Conservation (phyloP, 805 yeast genomes). For the Priceomyces haplophilus region DNA sequence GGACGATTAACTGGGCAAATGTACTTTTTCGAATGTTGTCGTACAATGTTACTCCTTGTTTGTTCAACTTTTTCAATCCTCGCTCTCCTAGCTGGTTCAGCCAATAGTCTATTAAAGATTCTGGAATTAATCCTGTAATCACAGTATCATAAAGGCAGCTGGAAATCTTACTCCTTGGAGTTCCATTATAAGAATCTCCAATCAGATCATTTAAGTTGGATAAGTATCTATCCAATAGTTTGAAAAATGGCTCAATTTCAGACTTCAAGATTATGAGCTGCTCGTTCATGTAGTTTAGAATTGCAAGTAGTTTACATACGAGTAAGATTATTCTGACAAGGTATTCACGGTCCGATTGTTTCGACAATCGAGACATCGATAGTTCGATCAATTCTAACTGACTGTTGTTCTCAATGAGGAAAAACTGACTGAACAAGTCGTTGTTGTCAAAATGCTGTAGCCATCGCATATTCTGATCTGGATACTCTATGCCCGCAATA, state of each 20-base stretch:
- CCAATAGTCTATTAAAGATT: conserved; percentile 54
- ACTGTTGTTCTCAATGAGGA: conserved; percentile 17
- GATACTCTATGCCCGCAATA: conserved; percentile 22
- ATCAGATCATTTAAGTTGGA: conserved; percentile 31
- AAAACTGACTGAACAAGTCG: conserved; percentile 26
- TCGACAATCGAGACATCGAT: conserved; percentile 11
- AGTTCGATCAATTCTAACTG: conserved; percentile 14
- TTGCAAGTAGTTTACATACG: conserved; percentile 25
- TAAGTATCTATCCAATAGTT: conserved; percentile 30
- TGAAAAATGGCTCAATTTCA: conserved; percentile 25
- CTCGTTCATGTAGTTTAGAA: conserved; percentile 20
- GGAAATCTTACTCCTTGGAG: conserved; percentile 14
- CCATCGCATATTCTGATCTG: conserved; percentile 9
- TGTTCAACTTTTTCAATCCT: conserved; percentile 55
- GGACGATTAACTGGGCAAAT: conserved; percentile 50
- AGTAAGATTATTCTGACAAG: conserved; percentile 22
- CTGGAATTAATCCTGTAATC: conserved; percentile 53
- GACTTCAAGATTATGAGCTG: conserved; percentile 17
- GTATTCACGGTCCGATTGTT: conserved; percentile 9
- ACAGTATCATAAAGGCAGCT: conserved; percentile 42
- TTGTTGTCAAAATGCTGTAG: conserved; percentile 20
- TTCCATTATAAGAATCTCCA: neutral
- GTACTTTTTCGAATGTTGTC: conserved; percentile 48
- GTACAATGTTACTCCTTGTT: conserved; percentile 48
- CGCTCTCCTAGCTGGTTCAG: conserved; percentile 65